Evolutionary conservation across 2,329 filamentous ascomycete genomes (phyloP).

Genomic region (Elsinoe batatas): DNA sequence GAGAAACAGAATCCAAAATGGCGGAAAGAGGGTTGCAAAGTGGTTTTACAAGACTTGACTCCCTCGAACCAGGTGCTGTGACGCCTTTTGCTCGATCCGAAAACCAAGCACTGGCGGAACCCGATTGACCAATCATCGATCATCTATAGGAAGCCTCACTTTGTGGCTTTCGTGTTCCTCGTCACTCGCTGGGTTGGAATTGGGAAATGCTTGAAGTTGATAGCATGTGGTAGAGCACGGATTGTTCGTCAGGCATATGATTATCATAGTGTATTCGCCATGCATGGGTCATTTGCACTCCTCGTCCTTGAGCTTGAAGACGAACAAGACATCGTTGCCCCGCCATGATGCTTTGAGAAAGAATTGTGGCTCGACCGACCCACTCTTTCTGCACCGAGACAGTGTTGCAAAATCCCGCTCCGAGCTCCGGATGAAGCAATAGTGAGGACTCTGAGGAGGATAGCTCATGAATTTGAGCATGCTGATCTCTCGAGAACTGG

Average conservation of each 20-base stretch:
- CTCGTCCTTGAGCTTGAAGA: too few relatives aligned
- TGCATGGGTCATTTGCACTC: too few relatives aligned
- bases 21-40: not conserved
- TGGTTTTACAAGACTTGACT: constrained; percentile 4
- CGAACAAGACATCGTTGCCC: constrained; percentile 1
- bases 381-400: not conserved
- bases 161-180: constrained; percentile 7
- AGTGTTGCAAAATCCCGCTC: not conserved
- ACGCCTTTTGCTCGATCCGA: constrained; percentile 7
- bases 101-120: not conserved
- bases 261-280: too few relatives aligned
- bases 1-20: not conserved
- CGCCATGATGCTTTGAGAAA: constrained; percentile 1
- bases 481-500: not conserved
- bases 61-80: not conserved
- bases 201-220: not conserved
- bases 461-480: not conserved
- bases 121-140: not conserved
- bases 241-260: too few relatives aligned
- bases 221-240: not conserved
- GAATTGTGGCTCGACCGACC: constrained; percentile 8
- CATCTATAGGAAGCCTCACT: not conserved
- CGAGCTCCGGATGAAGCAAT: not conserved
- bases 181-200: not conserved
- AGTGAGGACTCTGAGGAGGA: not conserved